Evolutionary conservation across 345 rosid genomes (phyloP), one percentile per base, ranked within the genome.

Genomic region (Xanthoceras sorbifolium): DNA sequence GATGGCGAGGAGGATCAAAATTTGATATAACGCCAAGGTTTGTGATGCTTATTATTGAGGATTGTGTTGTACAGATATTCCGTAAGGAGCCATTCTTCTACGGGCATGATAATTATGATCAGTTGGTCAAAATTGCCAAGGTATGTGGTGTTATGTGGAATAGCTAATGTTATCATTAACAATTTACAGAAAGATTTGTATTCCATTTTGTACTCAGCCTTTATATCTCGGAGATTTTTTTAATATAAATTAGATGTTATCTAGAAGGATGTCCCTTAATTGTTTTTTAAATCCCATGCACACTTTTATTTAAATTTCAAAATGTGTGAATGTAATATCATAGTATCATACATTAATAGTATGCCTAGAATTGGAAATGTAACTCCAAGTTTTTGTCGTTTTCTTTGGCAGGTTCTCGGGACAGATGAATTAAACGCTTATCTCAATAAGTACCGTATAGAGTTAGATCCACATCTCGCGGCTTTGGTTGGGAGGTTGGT

Each of bases 21-120:
- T 74, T 79, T 75, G 69, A 69, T 77, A 72, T 72, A 36, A 32
- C 29, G 67, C 67, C 60, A 57, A 55, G 66, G 36, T 79, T 63
- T 78, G 26, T 59, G 65, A 80, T 81, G 77, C 83, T 86, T 79
- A 80, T 86, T 74, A n/a, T 68, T 68, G 69, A 40, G 66, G 22
- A 55, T 84, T 81, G 71, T 85, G 74, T 75, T 63, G 34, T 86
- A 66, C 93, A 96, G 99, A 91, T 96, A 87, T 96, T 93, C 79
- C 93, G 99, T 1, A 96, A 96, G 87, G 99, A 96, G 78, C 99
- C 99, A 18, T 95, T 95, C 87, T 95, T 95, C 86, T 93, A 95
- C 76, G 99, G 99, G 71, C 99, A 90, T 86, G 99, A 96, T 86
- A 96, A 96, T 78, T 86, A 95, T 85, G 99, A 96, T 82, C 99